Conservation (phyloP, 352 stramenopile genomes). For the Pythium sp. region DNA sequence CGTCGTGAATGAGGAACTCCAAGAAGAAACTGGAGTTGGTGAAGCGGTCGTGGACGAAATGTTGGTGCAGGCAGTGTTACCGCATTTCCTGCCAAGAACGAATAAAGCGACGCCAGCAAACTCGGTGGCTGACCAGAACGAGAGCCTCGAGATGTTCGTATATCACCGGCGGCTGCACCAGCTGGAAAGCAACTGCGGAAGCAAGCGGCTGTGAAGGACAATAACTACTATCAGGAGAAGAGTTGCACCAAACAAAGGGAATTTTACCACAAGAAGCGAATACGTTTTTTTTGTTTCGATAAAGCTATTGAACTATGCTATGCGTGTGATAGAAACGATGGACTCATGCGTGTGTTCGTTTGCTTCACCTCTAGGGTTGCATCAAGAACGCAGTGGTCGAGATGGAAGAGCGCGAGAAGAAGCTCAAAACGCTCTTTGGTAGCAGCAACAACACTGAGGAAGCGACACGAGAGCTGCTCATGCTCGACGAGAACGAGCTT, state of each 20-base stretch:
- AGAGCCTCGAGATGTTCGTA: background rate
- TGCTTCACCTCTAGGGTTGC: background rate
- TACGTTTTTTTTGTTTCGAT: background rate
- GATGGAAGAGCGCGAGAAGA: background rate
- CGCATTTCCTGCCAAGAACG: background rate
- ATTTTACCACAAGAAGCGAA: conserved; percentile 1
- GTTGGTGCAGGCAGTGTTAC: background rate
- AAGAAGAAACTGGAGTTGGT: background rate
- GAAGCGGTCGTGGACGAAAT: background rate
- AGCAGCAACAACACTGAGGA: background rate
- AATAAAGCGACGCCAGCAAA: background rate
- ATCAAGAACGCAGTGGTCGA: background rate
- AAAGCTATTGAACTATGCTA: background rate
- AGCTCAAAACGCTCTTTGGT: background rate
- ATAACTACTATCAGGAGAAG: background rate
- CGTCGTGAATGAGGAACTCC: background rate
- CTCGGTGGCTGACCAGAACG: background rate
- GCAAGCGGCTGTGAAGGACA: background rate
- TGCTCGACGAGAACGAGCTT: background rate
- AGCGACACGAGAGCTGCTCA: background rate
- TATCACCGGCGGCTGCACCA: background rate
- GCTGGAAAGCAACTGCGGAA: background rate
- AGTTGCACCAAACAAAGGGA: background rate
- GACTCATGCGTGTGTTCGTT: background rate
- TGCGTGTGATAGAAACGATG: background rate